Evolutionary conservation across 768 basidiomycete genomes (phyloP), one percentile per base, ranked within the genome.

Genomic region (Suillus alpinus): DNA sequence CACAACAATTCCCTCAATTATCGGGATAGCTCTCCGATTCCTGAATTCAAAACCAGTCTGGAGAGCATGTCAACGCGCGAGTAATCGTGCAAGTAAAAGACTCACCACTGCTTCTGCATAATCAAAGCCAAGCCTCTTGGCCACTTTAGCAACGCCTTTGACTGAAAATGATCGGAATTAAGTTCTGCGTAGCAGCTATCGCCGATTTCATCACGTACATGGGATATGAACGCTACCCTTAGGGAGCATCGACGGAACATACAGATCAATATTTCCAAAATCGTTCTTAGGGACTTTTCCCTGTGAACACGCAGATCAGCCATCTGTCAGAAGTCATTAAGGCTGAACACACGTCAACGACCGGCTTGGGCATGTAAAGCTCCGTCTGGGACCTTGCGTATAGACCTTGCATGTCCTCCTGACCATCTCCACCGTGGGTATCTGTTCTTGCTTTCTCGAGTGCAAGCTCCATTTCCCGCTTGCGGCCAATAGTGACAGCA

Each of bases 1-100:
- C 31, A 94, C 80, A 31, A 98, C 94, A 2, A 99, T 81, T 12
- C 96, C 96, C 57, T 87, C 84, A 36, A 96, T 77, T 61, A 93
- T 78, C 4, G 96, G 96, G 61, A 85, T 85, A 0, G 97, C 96
- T 56, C 89, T 83, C 36, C 92, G 88, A 72, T 95, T 95, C 70
- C 87, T 93, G 78, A 98, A 99, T 73, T 98, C 96, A 72, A 98
- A 99, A 14, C 95, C 91, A 60, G 88, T 94, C 95, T 98, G 67
- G 12, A 60, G 18, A 41, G 53, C 36, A 34, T n/a, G 46, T 52
- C 20, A 57, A 55, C n/a, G 60, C 60, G 20, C 26, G 43, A 59
- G 40, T 50, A n/a, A 59, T 34, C 52, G 60, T 53, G 51, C 57
- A 57, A 60, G 68, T 58, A 56, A 55, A 62, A 36, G 59, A 85